Evolutionary conservation across 192 early-diverging fungal genomes (phyloP), one percentile per base, ranked within the genome.

Genomic region (Diversispora epigaea): DNA sequence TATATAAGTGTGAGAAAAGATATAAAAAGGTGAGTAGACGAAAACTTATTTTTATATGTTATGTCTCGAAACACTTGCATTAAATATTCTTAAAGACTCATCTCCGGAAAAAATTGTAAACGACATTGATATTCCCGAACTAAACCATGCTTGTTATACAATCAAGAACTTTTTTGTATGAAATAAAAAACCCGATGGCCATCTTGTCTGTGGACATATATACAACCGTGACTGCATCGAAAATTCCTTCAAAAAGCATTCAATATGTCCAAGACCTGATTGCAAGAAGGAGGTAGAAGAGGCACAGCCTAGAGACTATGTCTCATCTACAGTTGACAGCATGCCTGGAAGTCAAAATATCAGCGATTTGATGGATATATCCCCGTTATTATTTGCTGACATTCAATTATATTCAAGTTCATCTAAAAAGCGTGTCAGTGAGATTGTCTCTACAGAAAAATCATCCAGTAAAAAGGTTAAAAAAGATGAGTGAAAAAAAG

Each of bases 241-340:
- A 66, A 66, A 66, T 2, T 66, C 64, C 41, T 41, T 66, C 64
- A 66, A 66, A 66, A 66, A 66, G n/a, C 64, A 41, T 66, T 66
- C 64, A 66, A 66, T 66, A 66, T 66, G 64, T 43, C 64, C 64
- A 66, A 66, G 64, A 66, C 64, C 64, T 66, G 64, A 66, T 66
- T 66, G 64, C 64, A 66, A 66, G 39, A 66, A 66, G 4, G 64
- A 66, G 64, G 43, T 66, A 66, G 5, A 66, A 66, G n/a, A n/a
- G n/a, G n/a, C n/a, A n/a, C n/a, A n/a, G n/a, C n/a, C n/a, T n/a
- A n/a, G n/a, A n/a, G n/a, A n/a, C n/a, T n/a, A n/a, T n/a, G n/a
- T n/a, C n/a, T n/a, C n/a, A n/a, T 44, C 64, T 66, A 66, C 19
- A 40, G 64, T 66, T 45, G 64, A 66, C 10, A 19, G 11, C 19